Base-by-base conservation (phyloP, 257 asterid genomes). In the Eucommia ulmoides region DNA sequence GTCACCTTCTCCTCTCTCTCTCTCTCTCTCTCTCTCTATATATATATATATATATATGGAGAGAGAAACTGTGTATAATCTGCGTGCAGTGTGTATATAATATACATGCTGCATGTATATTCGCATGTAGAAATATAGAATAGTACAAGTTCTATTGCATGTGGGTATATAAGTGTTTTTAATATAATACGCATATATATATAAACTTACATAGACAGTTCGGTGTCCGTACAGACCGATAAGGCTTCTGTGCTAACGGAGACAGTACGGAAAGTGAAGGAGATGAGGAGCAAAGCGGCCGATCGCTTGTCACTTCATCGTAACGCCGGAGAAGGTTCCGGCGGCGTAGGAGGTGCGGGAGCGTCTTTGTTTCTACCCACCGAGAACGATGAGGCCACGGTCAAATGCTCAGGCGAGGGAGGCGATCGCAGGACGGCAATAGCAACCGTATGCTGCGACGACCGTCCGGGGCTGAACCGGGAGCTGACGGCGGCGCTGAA, bases 231-330 rank as follows among this genome's bases (percentile, higher is more conserved):
- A 59, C 58, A 71, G 77, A 71, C 59, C 38, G 73, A 71, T 48
- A 71, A 65, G 17, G 60, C 73, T 1, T 57, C 67, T 44, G 77
- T 71, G 20, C 61, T 71, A 18, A 66, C 33, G 14, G 77, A 66
- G 38, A 55, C 67, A 11, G 77, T 71, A 23, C 49, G 54, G 15
- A 53, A 51, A 19, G 44, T 71, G 20, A 66, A 41, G 58, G 73
- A 66, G 60, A 49, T 71, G 21, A 58, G 55, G 49, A 50, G 41
- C 53, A 61, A 53, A 44, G 66, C 33, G 24, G 64, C 70, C 3
- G 63, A 61, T 11, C 53, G 54, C 10, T 8, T 49, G 1, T 54
- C 19, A 15, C 6, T 45, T 12, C 21, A 47, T 1, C 3, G 45
- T n/a, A 1, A 29, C 38, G 46, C 11, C 6, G 29, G 5, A 2